A percentile compares a stretch with the other conserved stretches of the same genome.
These are phyloP conservation scores for Jacaranda mimosifolia DNA, from an alignment of 257 asterid species.

Conservation along the genomic window DNA sequence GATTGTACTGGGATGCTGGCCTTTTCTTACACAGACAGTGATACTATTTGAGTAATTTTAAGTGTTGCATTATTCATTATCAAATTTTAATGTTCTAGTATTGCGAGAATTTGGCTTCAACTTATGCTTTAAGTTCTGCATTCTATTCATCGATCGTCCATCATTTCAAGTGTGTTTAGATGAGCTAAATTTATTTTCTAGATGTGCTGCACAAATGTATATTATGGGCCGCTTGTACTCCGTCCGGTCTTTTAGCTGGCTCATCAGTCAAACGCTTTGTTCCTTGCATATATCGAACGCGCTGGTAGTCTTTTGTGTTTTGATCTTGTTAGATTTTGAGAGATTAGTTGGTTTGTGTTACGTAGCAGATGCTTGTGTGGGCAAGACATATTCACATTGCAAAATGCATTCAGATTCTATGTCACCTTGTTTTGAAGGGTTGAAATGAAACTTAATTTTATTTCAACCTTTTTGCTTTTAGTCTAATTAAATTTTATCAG, in stretches of 20 bases:
- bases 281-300: background rate
- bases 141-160: background rate
- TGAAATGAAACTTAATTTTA: background rate
- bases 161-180: background rate
- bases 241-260: background rate
- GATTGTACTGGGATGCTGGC: background rate
- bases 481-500: background rate
- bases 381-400: background rate
- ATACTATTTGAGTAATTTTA: background rate
- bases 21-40: conserved; percentile 5
- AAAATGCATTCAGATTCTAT: background rate
- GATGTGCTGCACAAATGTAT: background rate
- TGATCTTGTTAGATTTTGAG: background rate
- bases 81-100: background rate
- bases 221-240: background rate
- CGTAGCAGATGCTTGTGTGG: background rate
- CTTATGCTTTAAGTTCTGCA: background rate
- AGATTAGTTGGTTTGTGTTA: background rate
- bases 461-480: no score
- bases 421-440: background rate
- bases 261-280: background rate
- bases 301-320: background rate
- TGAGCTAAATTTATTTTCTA: background rate
- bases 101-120: background rate
- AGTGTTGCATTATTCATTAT: background rate